Conservation (phyloP, 345 rosid genomes). For the Turritis glabra region DNA sequence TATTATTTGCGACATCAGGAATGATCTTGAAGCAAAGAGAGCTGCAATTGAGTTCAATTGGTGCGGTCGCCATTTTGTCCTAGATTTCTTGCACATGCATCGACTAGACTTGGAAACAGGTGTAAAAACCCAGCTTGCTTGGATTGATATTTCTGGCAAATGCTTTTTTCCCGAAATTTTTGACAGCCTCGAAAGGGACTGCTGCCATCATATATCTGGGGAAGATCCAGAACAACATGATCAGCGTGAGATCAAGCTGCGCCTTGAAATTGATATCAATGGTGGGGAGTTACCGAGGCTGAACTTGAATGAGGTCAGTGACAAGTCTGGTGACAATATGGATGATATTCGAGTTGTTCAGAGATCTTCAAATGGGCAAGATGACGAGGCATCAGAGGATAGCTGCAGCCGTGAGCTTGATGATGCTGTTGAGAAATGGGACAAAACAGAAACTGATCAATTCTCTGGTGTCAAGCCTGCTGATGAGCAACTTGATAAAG, state of each 20-base stretch:
- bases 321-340: slow-evolving; percentile 51
- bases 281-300: slow-evolving; percentile 51
- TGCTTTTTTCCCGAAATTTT: slow-evolving; percentile 78
- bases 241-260: slow-evolving; percentile 69
- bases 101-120: slow-evolving; percentile 66
- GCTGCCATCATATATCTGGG: slow-evolving; percentile 41
- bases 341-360: slow-evolving; percentile 35
- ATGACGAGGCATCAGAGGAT: slow-evolving; percentile 47
- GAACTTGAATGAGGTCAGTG: slow-evolving; percentile 58
- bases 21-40: slow-evolving; percentile 69
- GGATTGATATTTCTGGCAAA: slow-evolving; percentile 84
- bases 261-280: slow-evolving; percentile 70
- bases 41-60: slow-evolving; percentile 56
- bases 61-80: slow-evolving; percentile 48
- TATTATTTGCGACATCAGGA: slow-evolving; percentile 42
- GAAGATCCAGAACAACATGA: slow-evolving; percentile 40
- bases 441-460: slow-evolving; percentile 27
- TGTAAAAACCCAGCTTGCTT: slow-evolving; percentile 63
- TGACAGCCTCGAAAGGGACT: slow-evolving; percentile 36
- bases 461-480: slow-evolving; percentile 26
- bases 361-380: background rate
- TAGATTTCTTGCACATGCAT: slow-evolving; percentile 85
- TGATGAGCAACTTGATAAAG: slow-evolving; percentile 44
- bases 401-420: slow-evolving; percentile 41
- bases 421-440: slow-evolving; percentile 37